Base-by-base conservation (phyloP, 768 basidiomycete species). In the Thelephora aurantiotincta region DNA sequence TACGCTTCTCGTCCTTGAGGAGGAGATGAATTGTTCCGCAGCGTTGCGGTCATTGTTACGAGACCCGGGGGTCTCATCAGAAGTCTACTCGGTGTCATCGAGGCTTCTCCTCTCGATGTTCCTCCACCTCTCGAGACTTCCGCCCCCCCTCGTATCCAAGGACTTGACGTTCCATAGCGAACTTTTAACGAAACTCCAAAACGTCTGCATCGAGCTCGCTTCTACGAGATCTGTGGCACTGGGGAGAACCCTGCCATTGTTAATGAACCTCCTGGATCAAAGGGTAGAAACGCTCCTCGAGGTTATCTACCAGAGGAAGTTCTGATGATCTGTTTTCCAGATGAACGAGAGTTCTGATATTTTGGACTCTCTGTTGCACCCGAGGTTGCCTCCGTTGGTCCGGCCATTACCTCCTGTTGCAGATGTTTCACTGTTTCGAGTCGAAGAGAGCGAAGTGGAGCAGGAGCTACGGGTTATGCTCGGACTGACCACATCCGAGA, bases 331-430 rank as follows among this genome's bases (percentile, higher is more conserved):
- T n/a, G 35, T 33, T 36, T 44, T 16, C 5, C 19, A 16, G 18
- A 22, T 45, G 36, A 16, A 12, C 50, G 50, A 38, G 35, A 6
- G 33, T 49, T 13, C n/a, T 44, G 42, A 33, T 51, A 47, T 19
- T 12, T 13, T 83, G 43, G 83, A 85, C 49, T 58, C 80, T 22
- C 63, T 89, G 19, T 58, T 92, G 11, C 89, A 91, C 55, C 87
- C 88, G 42, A 80, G 86, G 18, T 68, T 84, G 4, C 89, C 89
- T 7, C 82, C 87, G 6, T 62, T 86, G 11, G 68, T 87, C 46
- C 77, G 81, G 41, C 69, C 80, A 3, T 60, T 83, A 48, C 83
- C 85, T 13, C 67, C 72, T 26, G 58, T 82, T 11, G 82, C 82
- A 51, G 61, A 69, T 1, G 58, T 87, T 13, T 71, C 78, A 11